Evolutionary conservation across 768 basidiomycete species (phyloP).

Genomic region (Serpula lacrymans): DNA sequence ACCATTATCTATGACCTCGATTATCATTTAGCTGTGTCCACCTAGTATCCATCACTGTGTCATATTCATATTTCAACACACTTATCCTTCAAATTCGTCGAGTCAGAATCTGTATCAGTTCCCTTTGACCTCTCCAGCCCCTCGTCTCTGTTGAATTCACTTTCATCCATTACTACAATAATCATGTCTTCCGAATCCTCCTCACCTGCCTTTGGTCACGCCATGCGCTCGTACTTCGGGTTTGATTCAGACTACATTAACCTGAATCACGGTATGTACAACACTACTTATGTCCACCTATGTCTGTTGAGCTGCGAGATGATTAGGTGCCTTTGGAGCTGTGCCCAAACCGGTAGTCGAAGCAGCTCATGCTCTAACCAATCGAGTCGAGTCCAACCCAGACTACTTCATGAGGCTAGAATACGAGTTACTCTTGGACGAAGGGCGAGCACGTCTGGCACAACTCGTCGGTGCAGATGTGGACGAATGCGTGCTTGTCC

Average conservation of each 20-base stretch:
- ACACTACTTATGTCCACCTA: not conserved
- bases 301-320: not conserved
- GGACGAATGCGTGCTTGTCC: slow-evolving; percentile 46
- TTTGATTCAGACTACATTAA: slow-evolving; percentile 54
- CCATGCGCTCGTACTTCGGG: slow-evolving; percentile 45
- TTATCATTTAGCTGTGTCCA: too few species aligned
- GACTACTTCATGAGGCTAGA: slow-evolving; percentile 45
- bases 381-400: slow-evolving; percentile 42
- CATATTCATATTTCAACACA: too few species aligned
- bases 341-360: slow-evolving; percentile 43
- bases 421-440: slow-evolving; percentile 29
- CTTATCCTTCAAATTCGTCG: too few species aligned
- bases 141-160: too few species aligned
- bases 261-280: slow-evolving; percentile 50
- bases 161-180: too few species aligned
- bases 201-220: slow-evolving; percentile 48
- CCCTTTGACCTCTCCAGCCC: too few species aligned
- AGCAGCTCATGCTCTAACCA: slow-evolving; percentile 32
- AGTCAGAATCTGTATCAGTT: too few species aligned
- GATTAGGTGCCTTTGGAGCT: slow-evolving; percentile 48
- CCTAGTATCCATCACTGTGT: too few species aligned
- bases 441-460: slow-evolving; percentile 41
- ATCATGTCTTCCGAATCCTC: too few species aligned
- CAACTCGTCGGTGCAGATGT: slow-evolving; percentile 39
- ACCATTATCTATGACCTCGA: too few species aligned